Conservation (phyloP, 108 stramenopile species). For the Asterionellopsis glacialis region DNA sequence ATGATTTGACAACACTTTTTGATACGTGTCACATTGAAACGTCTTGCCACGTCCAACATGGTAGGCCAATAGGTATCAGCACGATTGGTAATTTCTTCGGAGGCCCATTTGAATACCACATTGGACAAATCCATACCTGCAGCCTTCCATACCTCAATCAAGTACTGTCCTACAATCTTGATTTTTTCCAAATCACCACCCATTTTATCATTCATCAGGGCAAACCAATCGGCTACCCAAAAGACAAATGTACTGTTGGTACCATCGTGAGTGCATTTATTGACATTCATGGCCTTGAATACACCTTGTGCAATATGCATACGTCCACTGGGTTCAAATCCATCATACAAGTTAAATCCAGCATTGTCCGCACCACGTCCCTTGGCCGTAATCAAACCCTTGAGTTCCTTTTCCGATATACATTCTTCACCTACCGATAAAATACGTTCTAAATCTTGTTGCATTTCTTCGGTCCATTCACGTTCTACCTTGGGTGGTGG, state of each 20-base stretch:
- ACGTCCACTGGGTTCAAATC: slow-evolving; percentile 98
- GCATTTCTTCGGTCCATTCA: slow-evolving; percentile 65
- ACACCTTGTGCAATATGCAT: slow-evolving; percentile 99
- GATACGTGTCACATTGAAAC: slow-evolving; percentile 91
- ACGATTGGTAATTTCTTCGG: slow-evolving; percentile 93
- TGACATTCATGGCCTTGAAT: slow-evolving; percentile 96
- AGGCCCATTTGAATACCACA: slow-evolving; percentile 98
- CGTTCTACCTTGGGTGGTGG: slow-evolving; percentile 3
- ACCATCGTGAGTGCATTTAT: slow-evolving; percentile 85
- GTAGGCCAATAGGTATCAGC: slow-evolving; percentile 88
- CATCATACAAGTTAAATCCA: slow-evolving; percentile 91
- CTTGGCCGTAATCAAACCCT: slow-evolving; percentile 56
- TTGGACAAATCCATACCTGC: slow-evolving; percentile 97
- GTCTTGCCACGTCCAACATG: slow-evolving; percentile 96
- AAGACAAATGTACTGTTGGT: slow-evolving; percentile 93
- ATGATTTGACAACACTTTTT: slow-evolving; percentile 99
- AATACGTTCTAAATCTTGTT: slow-evolving; percentile 69
- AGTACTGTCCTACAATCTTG: slow-evolving; percentile 91
- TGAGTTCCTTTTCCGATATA: slow-evolving; percentile 62
- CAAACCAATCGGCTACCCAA: slow-evolving; percentile 99
- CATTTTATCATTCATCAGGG: slow-evolving; percentile 99
- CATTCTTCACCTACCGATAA: slow-evolving; percentile 87
- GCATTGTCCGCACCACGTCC: slow-evolving; percentile 53
- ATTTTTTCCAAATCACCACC: slow-evolving; percentile 95
- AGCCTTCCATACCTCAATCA: slow-evolving; percentile 99